Evolutionary conservation across 257 asterid species (phyloP).

Genomic region (Avicennia marina): DNA sequence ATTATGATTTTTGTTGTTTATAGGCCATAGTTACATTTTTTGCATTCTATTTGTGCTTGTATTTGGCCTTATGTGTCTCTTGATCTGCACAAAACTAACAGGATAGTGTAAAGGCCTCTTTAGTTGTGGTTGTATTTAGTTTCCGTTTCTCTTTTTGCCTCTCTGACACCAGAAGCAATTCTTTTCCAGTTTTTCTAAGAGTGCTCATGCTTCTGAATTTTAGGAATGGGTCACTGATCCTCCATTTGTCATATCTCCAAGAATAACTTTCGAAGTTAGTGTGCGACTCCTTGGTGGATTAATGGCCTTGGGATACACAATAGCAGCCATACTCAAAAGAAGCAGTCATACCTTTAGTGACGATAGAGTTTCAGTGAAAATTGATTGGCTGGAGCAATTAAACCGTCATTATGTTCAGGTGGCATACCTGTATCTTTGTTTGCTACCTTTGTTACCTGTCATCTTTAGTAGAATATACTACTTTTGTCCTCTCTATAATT

Average conservation of each 20-base stretch:
- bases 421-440: slow-evolving; percentile 6
- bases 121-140: not conserved
- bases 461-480: too few species aligned
- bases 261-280: slow-evolving; percentile 97
- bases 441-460: not conserved
- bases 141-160: not conserved
- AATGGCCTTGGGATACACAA: slow-evolving; percentile 98
- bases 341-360: slow-evolving; percentile 75
- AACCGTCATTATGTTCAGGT: slow-evolving; percentile 95
- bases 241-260: slow-evolving; percentile 98
- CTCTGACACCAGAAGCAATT: not conserved
- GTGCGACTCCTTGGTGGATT: slow-evolving; percentile 97
- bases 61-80: not conserved
- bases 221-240: slow-evolving; percentile 97
- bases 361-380: slow-evolving; percentile 84
- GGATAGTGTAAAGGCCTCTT: not conserved
- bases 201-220: slow-evolving; percentile 19
- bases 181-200: slow-evolving; percentile 1
- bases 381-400: slow-evolving; percentile 93
- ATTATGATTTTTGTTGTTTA: too few species aligned
- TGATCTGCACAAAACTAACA: too few species aligned
- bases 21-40: not conserved
- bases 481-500: not conserved
- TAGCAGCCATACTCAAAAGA: slow-evolving; percentile 94
- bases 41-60: not conserved